Conservation (phyloP, 148 eudicot genomes). For the Rhododendron kiyosumense region DNA sequence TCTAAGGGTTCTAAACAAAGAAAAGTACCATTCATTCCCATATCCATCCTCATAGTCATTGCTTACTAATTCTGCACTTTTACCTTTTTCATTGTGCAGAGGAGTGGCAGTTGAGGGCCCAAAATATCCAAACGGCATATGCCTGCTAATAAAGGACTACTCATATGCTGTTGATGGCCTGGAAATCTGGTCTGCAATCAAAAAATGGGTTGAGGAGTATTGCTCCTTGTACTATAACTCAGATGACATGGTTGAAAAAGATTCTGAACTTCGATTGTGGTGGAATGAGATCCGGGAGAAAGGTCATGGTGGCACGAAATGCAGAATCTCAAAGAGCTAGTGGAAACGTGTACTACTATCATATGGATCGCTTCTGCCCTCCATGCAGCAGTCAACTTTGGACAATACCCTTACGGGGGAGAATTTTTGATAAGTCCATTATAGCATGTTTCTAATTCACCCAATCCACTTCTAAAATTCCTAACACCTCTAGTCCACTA, state of each 20-base stretch:
- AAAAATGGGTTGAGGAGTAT: conserved; percentile 78
- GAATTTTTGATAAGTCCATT: too few relatives aligned
- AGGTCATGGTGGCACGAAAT: conserved; percentile 90
- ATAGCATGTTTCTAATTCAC: too few relatives aligned
- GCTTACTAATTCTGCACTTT: background rate
- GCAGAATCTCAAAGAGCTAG: conserved; percentile 47
- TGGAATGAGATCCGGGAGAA: conserved; percentile 63
- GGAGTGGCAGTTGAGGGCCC: conserved; percentile 82
- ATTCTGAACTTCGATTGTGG: conserved; percentile 70
- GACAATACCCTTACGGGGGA: conserved; percentile 62
- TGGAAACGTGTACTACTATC: conserved; percentile 49
- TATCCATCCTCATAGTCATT: background rate
- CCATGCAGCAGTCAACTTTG: conserved; percentile 84
- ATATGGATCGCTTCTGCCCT: conserved; percentile 87
- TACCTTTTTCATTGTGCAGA: conserved; percentile 28
- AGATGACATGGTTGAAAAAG: conserved; percentile 36
- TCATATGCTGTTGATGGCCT: conserved; percentile 87
- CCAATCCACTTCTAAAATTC: too few relatives aligned
- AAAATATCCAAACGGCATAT: conserved; percentile 41
- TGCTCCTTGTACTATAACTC: conserved; percentile 43
- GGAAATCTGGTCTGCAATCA: conserved; percentile 72
- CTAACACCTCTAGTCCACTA: too few relatives aligned
- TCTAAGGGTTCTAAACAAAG: background rate
- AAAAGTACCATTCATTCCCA: background rate
- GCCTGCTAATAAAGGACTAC: conserved; percentile 72